These are phyloP conservation scores for Neotropicomus parvogracilis DNA, from an alignment of 1,284 basidiomycete genomes.

Conservation along the genomic window DNA sequence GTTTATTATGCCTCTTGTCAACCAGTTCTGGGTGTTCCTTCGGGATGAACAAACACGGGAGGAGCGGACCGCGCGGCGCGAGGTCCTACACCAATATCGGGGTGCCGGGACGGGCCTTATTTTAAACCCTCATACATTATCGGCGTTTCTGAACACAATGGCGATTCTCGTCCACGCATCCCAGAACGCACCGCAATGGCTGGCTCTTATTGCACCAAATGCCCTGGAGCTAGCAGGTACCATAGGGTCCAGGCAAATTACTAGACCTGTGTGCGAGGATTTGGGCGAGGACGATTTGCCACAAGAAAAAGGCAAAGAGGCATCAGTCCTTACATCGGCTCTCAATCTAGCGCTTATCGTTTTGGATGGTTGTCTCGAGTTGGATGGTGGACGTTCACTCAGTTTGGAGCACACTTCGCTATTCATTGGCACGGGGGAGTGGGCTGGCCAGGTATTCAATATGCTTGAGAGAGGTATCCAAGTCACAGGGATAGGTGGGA, in stretches of 20 bases:
- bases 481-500: slow-evolving; percentile 64
- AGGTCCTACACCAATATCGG: slow-evolving; percentile 51
- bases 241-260: slow-evolving; percentile 65
- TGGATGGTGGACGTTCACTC: slow-evolving; percentile 74
- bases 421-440: slow-evolving; percentile 73
- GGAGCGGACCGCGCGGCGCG: slow-evolving; percentile 54
- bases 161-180: slow-evolving; percentile 81
- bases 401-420: slow-evolving; percentile 72
- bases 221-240: slow-evolving; percentile 79
- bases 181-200: slow-evolving; percentile 75
- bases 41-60: slow-evolving; percentile 77
- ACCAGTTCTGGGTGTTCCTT: slow-evolving; percentile 88
- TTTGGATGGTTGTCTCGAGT: slow-evolving; percentile 69
- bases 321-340: slow-evolving; percentile 67
- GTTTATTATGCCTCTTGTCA: slow-evolving; percentile 86
- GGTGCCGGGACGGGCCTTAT: slow-evolving; percentile 79
- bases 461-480: slow-evolving; percentile 62
- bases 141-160: slow-evolving; percentile 73
- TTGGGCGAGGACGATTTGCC: slow-evolving; percentile 34
- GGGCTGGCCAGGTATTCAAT: slow-evolving; percentile 72
- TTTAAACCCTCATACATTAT: slow-evolving; percentile 70
- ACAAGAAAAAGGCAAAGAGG: slow-evolving; percentile 46
- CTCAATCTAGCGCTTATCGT: slow-evolving; percentile 77
- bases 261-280: slow-evolving; percentile 43
- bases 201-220: slow-evolving; percentile 76